Evolutionary conservation across 2,329 filamentous ascomycete genomes (phyloP).

Genomic region (Aspergillus texensis): DNA sequence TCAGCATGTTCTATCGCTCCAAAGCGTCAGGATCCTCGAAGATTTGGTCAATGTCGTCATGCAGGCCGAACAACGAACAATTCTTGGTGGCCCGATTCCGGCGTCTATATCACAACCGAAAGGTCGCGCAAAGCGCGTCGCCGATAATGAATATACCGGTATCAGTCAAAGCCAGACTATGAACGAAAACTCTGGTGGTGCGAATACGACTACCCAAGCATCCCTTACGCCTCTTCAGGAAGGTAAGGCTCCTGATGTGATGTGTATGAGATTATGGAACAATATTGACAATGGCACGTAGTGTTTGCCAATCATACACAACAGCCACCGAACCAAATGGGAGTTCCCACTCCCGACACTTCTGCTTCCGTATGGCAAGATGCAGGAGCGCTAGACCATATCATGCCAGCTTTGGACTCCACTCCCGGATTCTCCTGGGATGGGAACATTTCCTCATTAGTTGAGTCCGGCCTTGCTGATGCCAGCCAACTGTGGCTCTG

Average conservation of each 20-base stretch:
- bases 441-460: conserved; percentile 3
- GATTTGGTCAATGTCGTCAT: conserved; percentile 13
- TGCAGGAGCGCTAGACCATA: not conserved
- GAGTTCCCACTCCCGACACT: not conserved
- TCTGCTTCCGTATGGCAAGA: not conserved
- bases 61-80: conserved; percentile 9
- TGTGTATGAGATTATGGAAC: not conserved
- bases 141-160: no score
- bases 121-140: not conserved
- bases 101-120: not conserved
- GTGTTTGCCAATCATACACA: not conserved
- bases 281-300: not conserved
- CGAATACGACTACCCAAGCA: not conserved
- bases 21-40: conserved; percentile 13
- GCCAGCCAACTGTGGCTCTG: conserved; percentile 5
- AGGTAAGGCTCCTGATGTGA: not conserved
- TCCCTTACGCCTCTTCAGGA: not conserved
- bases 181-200: no score
- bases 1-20: conserved; percentile 13
- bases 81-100: not conserved
- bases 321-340: not conserved
- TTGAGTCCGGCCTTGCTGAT: conserved; percentile 1
- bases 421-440: not conserved
- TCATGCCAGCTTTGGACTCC: not conserved
- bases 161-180: not conserved